Evolutionary conservation across 2,329 filamentous ascomycete species (phyloP), one percentile per base, ranked within the genome.

Genomic region (Mollisiaceae sp.): DNA sequence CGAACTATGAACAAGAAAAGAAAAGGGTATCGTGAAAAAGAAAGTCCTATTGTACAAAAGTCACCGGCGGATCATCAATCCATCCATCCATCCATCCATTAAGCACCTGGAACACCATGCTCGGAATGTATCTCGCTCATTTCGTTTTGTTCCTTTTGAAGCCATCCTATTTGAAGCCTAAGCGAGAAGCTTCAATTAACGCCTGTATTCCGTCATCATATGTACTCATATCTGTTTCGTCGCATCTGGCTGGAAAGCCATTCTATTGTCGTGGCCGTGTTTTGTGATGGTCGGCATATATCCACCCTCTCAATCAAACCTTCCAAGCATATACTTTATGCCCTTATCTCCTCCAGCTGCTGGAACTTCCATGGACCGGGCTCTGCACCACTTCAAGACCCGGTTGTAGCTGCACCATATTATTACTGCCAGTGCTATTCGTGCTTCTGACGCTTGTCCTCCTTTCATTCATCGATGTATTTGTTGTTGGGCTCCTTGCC

Each of bases 371-470:
- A 57, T 57, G 35, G 2, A 57, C 18, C 9, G 55, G 32, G 20
- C 55, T 57, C 32, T 38, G 32, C 18, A 57, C 55, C 11, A 57
- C 55, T 20, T 57, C 55, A 12, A 57, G 20, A 2, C 55, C 55
- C 39, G 55, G 35, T 22, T 57, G 55, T n/a, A 20, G 1, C 18
- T 41, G 32, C 35, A 57, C 55, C 55, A 57, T 41, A 57, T 41
- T 41, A 38, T 35, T 35, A 57, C 55, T 57, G 12, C 55, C 55
- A 57, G 22, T 57, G 14, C 55, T 57, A 57, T 24, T 57, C 55
- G 36, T 41, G 32, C 55, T 57, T 35, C 55, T 39, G 20, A 57
- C 36, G 39, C 55, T 57, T 12, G 55, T 20, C 20, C 20, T 38
- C 55, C 55, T 38, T 22, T 22, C 55, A 39, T 57, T 35, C 14